Percentiles rank a stretch among this genome's conserved stretches.
Conservation (phyloP, 306 rosid genomes). For the Begonia peltatifolia region DNA sequence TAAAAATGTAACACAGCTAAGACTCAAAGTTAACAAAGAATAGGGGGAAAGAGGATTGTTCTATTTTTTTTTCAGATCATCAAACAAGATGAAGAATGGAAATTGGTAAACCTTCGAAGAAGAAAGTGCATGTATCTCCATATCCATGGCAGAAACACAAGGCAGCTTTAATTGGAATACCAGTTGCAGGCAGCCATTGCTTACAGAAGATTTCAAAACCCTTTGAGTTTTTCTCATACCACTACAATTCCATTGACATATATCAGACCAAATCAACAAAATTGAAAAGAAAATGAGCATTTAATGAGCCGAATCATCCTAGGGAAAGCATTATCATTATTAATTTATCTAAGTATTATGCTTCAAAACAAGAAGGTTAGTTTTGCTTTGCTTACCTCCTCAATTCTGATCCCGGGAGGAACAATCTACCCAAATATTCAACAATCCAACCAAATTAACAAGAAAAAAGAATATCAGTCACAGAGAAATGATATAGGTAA, state of each 20-base stretch:
- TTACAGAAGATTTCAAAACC: slow-evolving; percentile 78
- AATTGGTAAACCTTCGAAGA: slow-evolving; percentile 69
- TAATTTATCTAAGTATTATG: too few relatives aligned
- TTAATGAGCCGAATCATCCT: too few relatives aligned
- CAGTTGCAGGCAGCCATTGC: slow-evolving; percentile 62
- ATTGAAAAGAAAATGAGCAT: too few relatives aligned
- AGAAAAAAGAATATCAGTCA: too few relatives aligned
- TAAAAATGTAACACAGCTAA: too few relatives aligned
- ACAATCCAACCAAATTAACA: slow-evolving; percentile 7
- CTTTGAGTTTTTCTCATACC: slow-evolving; percentile 72
- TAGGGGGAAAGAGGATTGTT: too few relatives aligned
- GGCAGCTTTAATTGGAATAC: slow-evolving; percentile 46
- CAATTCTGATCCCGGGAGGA: slow-evolving; percentile 63
- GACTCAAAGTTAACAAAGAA: too few relatives aligned
- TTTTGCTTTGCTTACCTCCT: slow-evolving; percentile 42
- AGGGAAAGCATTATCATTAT: too few relatives aligned
- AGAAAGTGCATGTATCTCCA: slow-evolving; percentile 94
- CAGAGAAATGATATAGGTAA: slow-evolving; percentile 2
- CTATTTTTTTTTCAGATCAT: too few relatives aligned
- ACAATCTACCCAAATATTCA: slow-evolving; percentile 34
- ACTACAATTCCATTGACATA: slow-evolving; percentile 11
- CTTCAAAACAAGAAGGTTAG: too few relatives aligned
- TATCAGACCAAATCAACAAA: too few relatives aligned
- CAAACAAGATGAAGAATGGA: background rate
- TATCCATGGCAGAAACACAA: slow-evolving; percentile 91